Base-by-base conservation (phyloP, 1,284 basidiomycete genomes). In the Malassezia cuniculi region DNA sequence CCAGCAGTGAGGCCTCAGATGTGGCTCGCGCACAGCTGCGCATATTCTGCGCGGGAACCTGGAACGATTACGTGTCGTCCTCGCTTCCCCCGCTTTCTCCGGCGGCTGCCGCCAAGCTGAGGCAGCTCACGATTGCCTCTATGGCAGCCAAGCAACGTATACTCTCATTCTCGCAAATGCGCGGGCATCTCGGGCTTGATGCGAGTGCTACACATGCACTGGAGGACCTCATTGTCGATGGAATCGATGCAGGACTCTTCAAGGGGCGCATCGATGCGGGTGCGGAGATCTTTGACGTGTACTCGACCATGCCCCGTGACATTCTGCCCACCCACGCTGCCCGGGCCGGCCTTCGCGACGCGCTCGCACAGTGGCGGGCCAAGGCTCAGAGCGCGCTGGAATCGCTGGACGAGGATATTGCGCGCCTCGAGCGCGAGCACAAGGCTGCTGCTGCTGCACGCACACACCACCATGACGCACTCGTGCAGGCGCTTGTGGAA, bases 121-220 rank as follows among this genome's bases (percentile, higher is more conserved):
- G 35, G n/a, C 36, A 34, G n/a, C 42, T 39, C 22, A 35, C 42
- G 2, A 16, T 45, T n/a, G 14, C 39, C 6, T 39, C 36, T 14
- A 17, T 45, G 24, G 27, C 38, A 2, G 22, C 34, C 3, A 14
- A 8, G 0, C 11, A 14, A 5, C 25, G 27, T 10, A 22, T 18
- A 7, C 28, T 39, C 7, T 11, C 20, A n/a, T 37, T 33, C 17
- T 14, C 15, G 8, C 17, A 18, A 7, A 26, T 42, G 15, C 7
- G 11, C 16, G 6, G 15, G 11, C 36, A 30, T n/a, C 14, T 39
- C 15, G 41, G 22, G 14, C 17, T 44, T 14, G 27, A 14, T 14
- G 12, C 7, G 6, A 27, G 12, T 6, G 1, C 18, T 6, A 20
- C 25, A 11, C 36, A 28, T 21, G 12, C 12, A 1, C 36, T 37